Evolutionary conservation across 2,329 filamentous ascomycete genomes (phyloP).

Genomic region (Stemphylium vesicarium): DNA sequence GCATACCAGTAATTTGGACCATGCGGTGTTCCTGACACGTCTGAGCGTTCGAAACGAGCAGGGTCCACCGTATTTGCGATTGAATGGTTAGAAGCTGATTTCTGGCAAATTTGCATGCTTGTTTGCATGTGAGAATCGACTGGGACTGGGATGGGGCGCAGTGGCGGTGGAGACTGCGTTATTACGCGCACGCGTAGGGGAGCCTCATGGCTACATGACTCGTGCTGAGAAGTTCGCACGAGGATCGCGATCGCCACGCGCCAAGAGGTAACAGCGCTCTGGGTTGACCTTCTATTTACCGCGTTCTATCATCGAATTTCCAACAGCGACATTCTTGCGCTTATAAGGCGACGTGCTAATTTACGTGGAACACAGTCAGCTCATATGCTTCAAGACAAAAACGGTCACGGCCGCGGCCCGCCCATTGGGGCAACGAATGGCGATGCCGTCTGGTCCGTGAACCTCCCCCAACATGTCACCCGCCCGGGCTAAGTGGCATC

Average conservation of each 20-base stretch:
- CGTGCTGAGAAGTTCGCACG: background rate
- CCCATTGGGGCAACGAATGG: background rate
- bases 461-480: background rate
- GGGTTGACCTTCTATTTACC: too few relatives aligned
- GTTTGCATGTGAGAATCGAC: background rate
- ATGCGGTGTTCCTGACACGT: background rate
- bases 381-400: background rate
- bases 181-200: background rate
- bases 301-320: too few relatives aligned
- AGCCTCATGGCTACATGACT: background rate
- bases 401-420: constrained; percentile 5
- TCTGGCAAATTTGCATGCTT: background rate
- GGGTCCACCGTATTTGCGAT: background rate
- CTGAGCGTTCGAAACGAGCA: background rate
- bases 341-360: background rate
- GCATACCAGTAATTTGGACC: background rate
- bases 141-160: background rate
- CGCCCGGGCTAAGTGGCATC: background rate
- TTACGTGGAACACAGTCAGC: background rate
- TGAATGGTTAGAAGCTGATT: background rate
- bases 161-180: background rate
- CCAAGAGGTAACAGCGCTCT: too few relatives aligned
- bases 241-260: background rate
- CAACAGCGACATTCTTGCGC: background rate
- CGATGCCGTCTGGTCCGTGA: constrained; percentile 6